These are phyloP conservation scores for Setomelanomma holmii DNA, from an alignment of 2,329 filamentous ascomycete species.

Conservation along the genomic window DNA sequence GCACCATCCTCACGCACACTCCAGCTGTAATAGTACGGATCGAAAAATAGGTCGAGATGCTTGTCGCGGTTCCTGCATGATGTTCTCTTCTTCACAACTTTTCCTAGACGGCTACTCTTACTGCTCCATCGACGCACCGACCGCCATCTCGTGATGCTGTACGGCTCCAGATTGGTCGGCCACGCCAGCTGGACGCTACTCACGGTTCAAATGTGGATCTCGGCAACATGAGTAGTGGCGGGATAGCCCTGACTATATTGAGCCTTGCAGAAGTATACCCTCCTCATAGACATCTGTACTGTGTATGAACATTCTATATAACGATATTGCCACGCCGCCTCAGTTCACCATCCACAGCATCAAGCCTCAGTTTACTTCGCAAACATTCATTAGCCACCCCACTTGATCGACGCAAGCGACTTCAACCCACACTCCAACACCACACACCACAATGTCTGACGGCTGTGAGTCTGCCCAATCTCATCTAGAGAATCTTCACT, in stretches of 20 bases:
- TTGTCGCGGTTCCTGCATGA: slow-evolving; percentile 36
- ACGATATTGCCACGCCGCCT: slow-evolving; percentile 41
- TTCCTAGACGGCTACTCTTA: slow-evolving; percentile 38
- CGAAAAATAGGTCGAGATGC: slow-evolving; percentile 34
- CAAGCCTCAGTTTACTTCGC: slow-evolving; percentile 25
- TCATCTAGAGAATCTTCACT: neutral
- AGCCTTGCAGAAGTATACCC: slow-evolving; percentile 37
- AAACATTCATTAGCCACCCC: slow-evolving; percentile 6
- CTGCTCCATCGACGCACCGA: slow-evolving; percentile 36
- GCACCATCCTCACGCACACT: slow-evolving; percentile 29
- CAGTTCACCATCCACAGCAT: slow-evolving; percentile 25
- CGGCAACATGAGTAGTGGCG: slow-evolving; percentile 45
- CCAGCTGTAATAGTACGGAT: slow-evolving; percentile 43
- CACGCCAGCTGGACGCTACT: slow-evolving; percentile 47
- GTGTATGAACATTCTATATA: slow-evolving; percentile 35
- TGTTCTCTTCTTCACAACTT: slow-evolving; percentile 19
- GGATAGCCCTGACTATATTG: slow-evolving; percentile 44
- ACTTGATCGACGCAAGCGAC: slow-evolving; percentile 22
- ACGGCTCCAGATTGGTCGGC: slow-evolving; percentile 32
- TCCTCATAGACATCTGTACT: slow-evolving; percentile 36
- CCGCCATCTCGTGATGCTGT: slow-evolving; percentile 41
- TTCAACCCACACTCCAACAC: slow-evolving; percentile 5
- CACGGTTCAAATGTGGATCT: slow-evolving; percentile 45
- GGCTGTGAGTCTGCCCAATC: slow-evolving; percentile 56
- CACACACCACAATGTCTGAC: slow-evolving; percentile 58